Evolutionary conservation across 78 protist species (phyloP).

Genomic region (Acrasis kona): DNA sequence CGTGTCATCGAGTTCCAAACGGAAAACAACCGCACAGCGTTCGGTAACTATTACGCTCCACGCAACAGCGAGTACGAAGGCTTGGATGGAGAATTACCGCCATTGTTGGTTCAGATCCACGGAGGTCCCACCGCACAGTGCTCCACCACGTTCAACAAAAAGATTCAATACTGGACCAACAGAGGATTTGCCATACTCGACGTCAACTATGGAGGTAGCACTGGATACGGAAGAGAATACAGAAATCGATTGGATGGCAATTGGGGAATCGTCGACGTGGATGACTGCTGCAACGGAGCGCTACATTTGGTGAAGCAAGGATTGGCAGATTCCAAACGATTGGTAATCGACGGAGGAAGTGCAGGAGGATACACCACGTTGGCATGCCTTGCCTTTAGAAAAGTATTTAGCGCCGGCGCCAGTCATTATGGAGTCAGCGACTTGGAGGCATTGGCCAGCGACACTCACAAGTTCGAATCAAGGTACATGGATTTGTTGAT

Average conservation of each 20-base stretch:
- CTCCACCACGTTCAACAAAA: neutral
- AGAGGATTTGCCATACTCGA: conserved; percentile 22
- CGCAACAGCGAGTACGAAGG: neutral
- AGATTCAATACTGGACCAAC: conserved; percentile 24
- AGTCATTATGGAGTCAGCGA: conserved; percentile 37
- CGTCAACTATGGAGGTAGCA: conserved; percentile 16
- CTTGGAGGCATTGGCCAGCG: conserved; percentile 19
- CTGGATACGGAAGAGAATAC: conserved; percentile 43
- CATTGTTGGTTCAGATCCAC: conserved; percentile 25
- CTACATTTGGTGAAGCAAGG: conserved; percentile 1
- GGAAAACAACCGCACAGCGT: neutral
- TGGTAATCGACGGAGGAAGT: conserved; percentile 29
- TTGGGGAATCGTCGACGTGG: conserved; percentile 42
- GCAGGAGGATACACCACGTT: conserved; percentile 43
- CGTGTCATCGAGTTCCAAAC: neutral
- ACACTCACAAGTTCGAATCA: conserved; percentile 50
- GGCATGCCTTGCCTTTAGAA: conserved; percentile 10
- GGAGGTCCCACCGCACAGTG: conserved; percentile 31
- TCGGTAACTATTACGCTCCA: neutral
- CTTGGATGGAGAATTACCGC: conserved; percentile 11
- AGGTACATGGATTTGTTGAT: conserved; percentile 27
- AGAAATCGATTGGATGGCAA: conserved; percentile 6
- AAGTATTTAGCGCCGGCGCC: conserved; percentile 23
- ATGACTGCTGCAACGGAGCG: conserved; percentile 24
- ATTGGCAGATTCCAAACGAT: conserved; percentile 4